These are phyloP conservation scores for Haplosporangium sp. DNA, from an alignment of 371 early-diverging fungal species.

Conservation along the genomic window DNA sequence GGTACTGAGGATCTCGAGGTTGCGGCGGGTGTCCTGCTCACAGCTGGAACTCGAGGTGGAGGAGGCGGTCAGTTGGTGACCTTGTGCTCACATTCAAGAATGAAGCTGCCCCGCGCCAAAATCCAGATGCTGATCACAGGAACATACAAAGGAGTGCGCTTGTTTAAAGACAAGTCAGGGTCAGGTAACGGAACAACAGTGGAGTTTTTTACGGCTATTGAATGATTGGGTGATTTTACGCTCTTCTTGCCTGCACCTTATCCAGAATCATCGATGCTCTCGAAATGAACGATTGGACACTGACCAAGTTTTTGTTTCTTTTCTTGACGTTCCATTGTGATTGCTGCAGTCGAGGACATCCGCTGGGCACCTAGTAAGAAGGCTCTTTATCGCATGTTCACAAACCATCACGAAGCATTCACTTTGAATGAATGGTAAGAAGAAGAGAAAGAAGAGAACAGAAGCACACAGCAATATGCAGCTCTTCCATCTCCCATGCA, in stretches of 20 bases:
- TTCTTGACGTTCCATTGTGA: not conserved
- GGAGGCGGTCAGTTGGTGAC: conserved; percentile 33
- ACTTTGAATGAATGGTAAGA: conserved; percentile 36
- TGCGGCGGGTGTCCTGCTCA: conserved; percentile 54
- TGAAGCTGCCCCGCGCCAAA: conserved; percentile 39
- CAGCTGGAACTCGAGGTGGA: conserved; percentile 33
- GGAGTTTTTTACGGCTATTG: not conserved
- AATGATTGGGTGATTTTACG: not conserved
- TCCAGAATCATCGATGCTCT: too few relatives aligned
- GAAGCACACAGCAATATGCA: not conserved
- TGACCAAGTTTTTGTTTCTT: not conserved
- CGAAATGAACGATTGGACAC: too few relatives aligned
- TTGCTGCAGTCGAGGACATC: conserved; percentile 6
- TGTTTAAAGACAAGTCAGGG: conserved; percentile 28
- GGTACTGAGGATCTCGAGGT: conserved; percentile 20
- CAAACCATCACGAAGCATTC: conserved; percentile 33
- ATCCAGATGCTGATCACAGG: conserved; percentile 54
- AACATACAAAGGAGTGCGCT: conserved; percentile 29
- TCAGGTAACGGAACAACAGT: not conserved
- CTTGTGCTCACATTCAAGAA: conserved; percentile 20
- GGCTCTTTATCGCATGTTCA: conserved; percentile 36
- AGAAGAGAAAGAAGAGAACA: not conserved
- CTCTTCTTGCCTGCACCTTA: not conserved
- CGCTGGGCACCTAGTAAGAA: conserved; percentile 34
- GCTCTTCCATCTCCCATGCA: not conserved